A percentile compares a stretch with the other conserved stretches of the same genome.
Evolutionary conservation across 2,329 filamentous ascomycete species (phyloP).

Genomic region (Penicillium polonicum): DNA sequence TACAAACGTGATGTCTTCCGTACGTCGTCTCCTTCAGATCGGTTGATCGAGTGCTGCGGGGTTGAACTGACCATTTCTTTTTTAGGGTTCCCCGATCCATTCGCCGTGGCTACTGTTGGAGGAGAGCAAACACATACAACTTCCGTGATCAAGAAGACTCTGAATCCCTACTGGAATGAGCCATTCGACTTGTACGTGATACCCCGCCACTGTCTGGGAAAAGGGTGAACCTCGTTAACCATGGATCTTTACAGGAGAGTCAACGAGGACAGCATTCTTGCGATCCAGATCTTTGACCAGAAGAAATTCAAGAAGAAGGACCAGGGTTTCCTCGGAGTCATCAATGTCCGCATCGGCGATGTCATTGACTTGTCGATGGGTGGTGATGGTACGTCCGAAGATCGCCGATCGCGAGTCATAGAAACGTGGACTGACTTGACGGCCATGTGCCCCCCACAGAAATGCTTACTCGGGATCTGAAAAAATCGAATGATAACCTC

Average conservation of each 20-base stretch:
- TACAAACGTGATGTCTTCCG: slow-evolving; percentile 99
- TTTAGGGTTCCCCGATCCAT: slow-evolving; percentile 92
- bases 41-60: slow-evolving; percentile 5
- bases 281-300: slow-evolving; percentile 98
- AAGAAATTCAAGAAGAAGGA: slow-evolving; percentile 99
- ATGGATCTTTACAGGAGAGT: slow-evolving; percentile 62
- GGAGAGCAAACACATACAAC: slow-evolving; percentile 99
- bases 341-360: slow-evolving; percentile 94
- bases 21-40: slow-evolving; percentile 56
- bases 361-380: slow-evolving; percentile 87
- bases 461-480: slow-evolving; percentile 95
- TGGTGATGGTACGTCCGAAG: slow-evolving; percentile 71
- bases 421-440: slow-evolving; percentile 16
- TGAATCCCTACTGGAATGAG: slow-evolving; percentile 99
- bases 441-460: slow-evolving; percentile 52
- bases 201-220: slow-evolving; percentile 2
- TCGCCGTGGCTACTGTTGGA: slow-evolving; percentile 93
- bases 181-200: slow-evolving; percentile 87
- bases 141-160: slow-evolving; percentile 89
- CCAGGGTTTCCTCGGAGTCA: slow-evolving; percentile 94
- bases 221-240: slow-evolving; percentile 13
- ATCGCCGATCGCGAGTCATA: slow-evolving; percentile 4
- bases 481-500: slow-evolving; percentile 96
- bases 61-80: slow-evolving; percentile 15
- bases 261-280: slow-evolving; percentile 92